Base-by-base conservation (phyloP, 257 asterid species). In the Marsdenia floribunda region DNA sequence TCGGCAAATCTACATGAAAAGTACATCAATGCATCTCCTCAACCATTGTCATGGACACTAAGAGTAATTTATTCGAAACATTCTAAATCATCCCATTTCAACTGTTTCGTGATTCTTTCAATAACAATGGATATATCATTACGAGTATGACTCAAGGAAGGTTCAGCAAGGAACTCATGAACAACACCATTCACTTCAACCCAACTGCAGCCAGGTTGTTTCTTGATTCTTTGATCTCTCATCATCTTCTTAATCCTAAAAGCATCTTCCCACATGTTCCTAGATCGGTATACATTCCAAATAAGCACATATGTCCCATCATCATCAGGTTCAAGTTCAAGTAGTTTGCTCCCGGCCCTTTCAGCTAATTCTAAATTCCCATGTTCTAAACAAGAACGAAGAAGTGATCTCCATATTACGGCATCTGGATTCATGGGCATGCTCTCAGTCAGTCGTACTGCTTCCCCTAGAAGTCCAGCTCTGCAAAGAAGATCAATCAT, bases 171-270 rank as follows among this genome's bases (percentile, higher is more conserved):
- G 76, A 90, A 92, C 87, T 92, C 97, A 69, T 85, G 93, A 80
- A 88, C 89, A 70, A 85, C 82, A 19, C 96, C 95, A 15, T 90
- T 84, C 80, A 88, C 84, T 84, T 92, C 96, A 65, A 88, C 82
- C 97, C 97, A 92, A 85, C 96, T 92, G 77, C 95, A 90, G n/a
- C 97, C 96, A 33, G 95, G 92, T 37, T 84, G 90, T 82, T 92
- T 92, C 84, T 92, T 90, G 68, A 92, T 85, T 77, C 81, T 87
- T 75, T 80, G 84, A 73, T 83, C 88, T 73, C 90, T 90, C 97
- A 92, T 92, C 88, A 68, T 79, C 78, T 85, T 85, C 79, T 80
- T 83, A 16, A 82, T 85, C 77, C 81, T 86, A 21, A 76, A 70
- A 71, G 90, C 93, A 71, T 90, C 89, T 26, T 84, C 83, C 90